Base-by-base conservation (phyloP, 305 asterid species). In the Rubia balearica region DNA sequence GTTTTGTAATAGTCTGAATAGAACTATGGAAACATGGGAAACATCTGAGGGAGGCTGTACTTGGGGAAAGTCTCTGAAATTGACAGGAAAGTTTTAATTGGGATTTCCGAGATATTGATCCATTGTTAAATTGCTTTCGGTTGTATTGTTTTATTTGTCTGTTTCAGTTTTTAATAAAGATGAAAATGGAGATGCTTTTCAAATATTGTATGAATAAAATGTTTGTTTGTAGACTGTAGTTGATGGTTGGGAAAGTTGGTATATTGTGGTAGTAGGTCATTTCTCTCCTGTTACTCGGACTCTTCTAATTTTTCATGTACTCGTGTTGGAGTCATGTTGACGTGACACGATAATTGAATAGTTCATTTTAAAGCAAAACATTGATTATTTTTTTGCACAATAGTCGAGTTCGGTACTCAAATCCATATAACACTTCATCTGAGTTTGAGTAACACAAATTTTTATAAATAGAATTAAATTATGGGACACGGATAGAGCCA, bases 11-110 rank as follows among this genome's bases (percentile, higher is more conserved):
- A 12, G 30, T 55, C 1, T 12, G 5, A 6, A 13, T 43, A 3
- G 21, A 46, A 51, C 36, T 30, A 30, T 30, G 3, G 21, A 46
- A 51, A 36, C 78, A 42, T 43, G 48, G 55, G 64, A 36, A 61
- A 38, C 74, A 67, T 70, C 78, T 42, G 61, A 74, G 75, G 78
- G 53, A 74, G 78, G 81, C 59, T 69, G 38, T 60, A 73, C 66
- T 55, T 49, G 61, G 57, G 57, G 71, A n/a, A 55, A 55, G 61
- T 5, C 19, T 78, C 71, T 51, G 27, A 49, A 61, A 55, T 55
- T 51, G 24, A 55, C 30, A 17, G 61, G 61, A 8, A 55, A n/a
- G 21, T 38, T 41, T 67, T 78, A 33, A 65, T 70, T 7, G 40
- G 21, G 45, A 22, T 24, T 48, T 7, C 27, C 64, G 24, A 61